phyloP scores from a whole-genome alignment of 495 filamentous ascomycete genomes.

The Penicillium psychrofluorescens region DNA sequence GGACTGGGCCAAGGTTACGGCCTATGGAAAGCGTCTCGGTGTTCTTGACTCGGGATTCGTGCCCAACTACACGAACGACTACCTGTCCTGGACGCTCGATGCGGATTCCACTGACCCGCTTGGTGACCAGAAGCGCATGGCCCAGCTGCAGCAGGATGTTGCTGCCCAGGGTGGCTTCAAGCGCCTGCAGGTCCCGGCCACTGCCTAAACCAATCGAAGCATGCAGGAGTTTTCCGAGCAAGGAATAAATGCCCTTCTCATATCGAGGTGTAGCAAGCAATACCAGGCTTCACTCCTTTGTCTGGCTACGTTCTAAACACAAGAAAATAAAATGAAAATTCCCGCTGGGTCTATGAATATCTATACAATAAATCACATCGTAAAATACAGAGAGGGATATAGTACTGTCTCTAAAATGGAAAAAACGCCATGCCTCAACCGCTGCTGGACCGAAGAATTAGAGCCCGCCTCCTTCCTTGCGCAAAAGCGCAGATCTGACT shows the following conservation, averaged over 20 bases:
- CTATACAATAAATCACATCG: no score
- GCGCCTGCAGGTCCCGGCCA: slow-evolving; percentile 26
- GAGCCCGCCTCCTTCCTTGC: no score
- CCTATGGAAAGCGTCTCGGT: slow-evolving; percentile 58
- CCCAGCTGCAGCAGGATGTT: slow-evolving; percentile 49
- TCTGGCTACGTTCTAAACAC: neutral
- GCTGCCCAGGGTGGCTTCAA: slow-evolving; percentile 41
- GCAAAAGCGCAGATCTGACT: no score
- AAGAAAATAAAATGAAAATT: neutral
- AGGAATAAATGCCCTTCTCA: no score
- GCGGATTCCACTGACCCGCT: slow-evolving; percentile 52
- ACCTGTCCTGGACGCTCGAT: slow-evolving; percentile 54
- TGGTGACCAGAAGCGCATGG: slow-evolving; percentile 63
- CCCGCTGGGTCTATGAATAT: neutral
- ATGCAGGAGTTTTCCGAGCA: neutral
- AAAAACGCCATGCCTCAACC: no score
- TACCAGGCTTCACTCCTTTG: slow-evolving; percentile 14
- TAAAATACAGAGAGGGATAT: no score
- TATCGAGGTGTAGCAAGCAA: no score
- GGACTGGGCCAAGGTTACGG: slow-evolving; percentile 65
- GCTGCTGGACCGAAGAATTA: no score
- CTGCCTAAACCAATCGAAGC: slow-evolving; percentile 14
- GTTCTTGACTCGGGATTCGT: slow-evolving; percentile 49
- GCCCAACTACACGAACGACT: slow-evolving; percentile 63
- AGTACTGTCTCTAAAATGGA: no score